A percentile compares a stretch with the other conserved stretches of the same genome.
phyloP scores from a whole-genome alignment of 106 monocot genomes.

The Posidonia australis region DNA sequence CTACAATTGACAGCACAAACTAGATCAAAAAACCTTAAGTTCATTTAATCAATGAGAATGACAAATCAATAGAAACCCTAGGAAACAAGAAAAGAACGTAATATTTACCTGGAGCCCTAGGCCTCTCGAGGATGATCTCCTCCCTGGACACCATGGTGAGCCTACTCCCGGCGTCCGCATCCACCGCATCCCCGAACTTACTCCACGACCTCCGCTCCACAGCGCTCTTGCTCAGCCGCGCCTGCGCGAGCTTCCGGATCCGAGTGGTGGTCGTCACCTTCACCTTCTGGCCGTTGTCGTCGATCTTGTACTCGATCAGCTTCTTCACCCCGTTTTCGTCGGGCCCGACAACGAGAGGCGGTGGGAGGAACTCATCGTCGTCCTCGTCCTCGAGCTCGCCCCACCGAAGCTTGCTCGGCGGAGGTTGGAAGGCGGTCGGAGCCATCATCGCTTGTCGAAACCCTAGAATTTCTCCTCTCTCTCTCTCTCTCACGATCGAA shows the following conservation, averaged over 20 bases:
- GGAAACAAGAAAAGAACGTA: no score
- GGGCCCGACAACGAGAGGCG: slow-evolving; percentile 57
- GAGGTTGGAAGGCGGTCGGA: no score
- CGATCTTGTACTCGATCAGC: slow-evolving; percentile 60
- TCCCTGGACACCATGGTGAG: slow-evolving; percentile 92
- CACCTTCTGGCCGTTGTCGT: slow-evolving; percentile 71
- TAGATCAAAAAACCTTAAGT: no score
- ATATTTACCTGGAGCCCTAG: slow-evolving; percentile 47
- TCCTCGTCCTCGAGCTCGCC: slow-evolving; percentile 85
- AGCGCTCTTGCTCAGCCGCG: slow-evolving; percentile 75
- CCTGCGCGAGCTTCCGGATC: slow-evolving; percentile 53
- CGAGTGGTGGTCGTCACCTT: slow-evolving; percentile 61
- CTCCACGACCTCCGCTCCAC: slow-evolving; percentile 69
- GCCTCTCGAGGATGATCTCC: slow-evolving; percentile 76
- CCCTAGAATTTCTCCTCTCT: no score
- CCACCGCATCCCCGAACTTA: slow-evolving; percentile 71
- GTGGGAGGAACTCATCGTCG: slow-evolving; percentile 63
- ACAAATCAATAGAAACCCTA: no score
- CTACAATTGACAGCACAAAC: no score
- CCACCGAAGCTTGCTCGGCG: slow-evolving; percentile 41
- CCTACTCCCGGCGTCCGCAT: slow-evolving; percentile 54
- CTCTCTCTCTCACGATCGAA: no score
- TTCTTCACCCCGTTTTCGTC: slow-evolving; percentile 74
- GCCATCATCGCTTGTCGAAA: no score
- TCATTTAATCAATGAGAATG: no score